Evolutionary conservation across 1,284 basidiomycete genomes (phyloP).

Genomic region (Earliella scabrosa): DNA sequence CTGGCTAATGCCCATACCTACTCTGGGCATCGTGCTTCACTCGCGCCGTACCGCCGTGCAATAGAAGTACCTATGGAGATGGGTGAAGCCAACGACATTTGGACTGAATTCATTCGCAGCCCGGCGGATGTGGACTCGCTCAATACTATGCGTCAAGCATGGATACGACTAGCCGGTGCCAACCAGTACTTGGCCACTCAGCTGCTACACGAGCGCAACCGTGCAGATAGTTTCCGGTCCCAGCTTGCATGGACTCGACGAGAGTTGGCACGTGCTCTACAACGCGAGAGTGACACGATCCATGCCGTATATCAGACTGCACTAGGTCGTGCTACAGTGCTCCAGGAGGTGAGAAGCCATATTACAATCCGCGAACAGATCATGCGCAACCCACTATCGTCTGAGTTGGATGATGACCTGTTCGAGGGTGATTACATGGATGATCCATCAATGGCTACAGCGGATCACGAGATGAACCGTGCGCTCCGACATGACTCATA

Average conservation of each 20-base stretch:
- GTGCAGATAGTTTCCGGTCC: not conserved
- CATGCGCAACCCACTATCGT: not conserved
- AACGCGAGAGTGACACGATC: not conserved
- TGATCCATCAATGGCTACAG: slow-evolving; percentile 20
- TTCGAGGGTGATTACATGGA: slow-evolving; percentile 6
- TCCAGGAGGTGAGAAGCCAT: not conserved
- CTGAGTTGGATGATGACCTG: not conserved
- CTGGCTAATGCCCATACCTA: no score
- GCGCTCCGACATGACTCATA: not conserved
- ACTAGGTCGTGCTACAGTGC: not conserved
- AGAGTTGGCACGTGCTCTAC: not conserved
- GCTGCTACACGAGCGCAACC: not conserved
- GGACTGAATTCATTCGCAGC: not conserved
- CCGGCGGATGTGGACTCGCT: not conserved
- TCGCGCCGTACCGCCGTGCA: no score
- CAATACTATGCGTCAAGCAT: not conserved
- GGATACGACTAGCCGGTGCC: not conserved
- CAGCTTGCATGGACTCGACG: not conserved
- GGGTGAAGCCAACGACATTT: not conserved
- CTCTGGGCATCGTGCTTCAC: no score
- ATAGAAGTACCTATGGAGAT: no score
- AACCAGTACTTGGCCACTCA: not conserved
- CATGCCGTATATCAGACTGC: not conserved
- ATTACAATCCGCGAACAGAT: not conserved
- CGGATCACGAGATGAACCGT: slow-evolving; percentile 33